Conservation (phyloP, 768 basidiomycete genomes). For the Piloderma croceum region DNA sequence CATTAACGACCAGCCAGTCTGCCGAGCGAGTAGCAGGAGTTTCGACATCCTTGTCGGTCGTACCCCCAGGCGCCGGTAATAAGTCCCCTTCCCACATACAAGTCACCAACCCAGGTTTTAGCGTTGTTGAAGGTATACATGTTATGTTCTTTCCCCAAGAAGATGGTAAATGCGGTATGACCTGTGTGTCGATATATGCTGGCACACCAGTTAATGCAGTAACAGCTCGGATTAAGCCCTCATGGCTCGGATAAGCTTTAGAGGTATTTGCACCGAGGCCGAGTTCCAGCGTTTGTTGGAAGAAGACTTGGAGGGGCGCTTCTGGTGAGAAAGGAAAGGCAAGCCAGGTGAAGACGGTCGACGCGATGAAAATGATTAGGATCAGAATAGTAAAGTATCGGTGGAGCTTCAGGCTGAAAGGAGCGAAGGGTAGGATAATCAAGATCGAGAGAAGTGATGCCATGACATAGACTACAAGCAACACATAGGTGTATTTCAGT, state of each 20-base stretch:
- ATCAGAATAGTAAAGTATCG: conserved; percentile 30
- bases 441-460: conserved; percentile 44
- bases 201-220: conserved; percentile 43
- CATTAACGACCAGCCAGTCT: conserved; percentile 41
- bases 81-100: conserved; percentile 43
- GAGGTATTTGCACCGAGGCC: conserved; percentile 20
- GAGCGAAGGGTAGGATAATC: conserved; percentile 54
- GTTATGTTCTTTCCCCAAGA: conserved; percentile 30
- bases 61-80: conserved; percentile 34
- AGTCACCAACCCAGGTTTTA: conserved; percentile 32
- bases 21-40: not conserved
- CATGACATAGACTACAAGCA: conserved; percentile 49
- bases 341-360: conserved; percentile 39
- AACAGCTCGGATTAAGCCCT: conserved; percentile 24
- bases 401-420: conserved; percentile 54
- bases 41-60: not conserved
- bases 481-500: too few relatives aligned
- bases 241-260: conserved; percentile 17
- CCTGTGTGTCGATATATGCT: conserved; percentile 35
- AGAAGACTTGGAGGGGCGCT: conserved; percentile 65
- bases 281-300: conserved; percentile 56
- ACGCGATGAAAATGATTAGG: conserved; percentile 37
- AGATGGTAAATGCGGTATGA: conserved; percentile 52
- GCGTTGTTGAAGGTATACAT: conserved; percentile 23
- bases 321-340: conserved; percentile 59